Evolutionary conservation across 1,284 basidiomycete genomes (phyloP).

Genomic region (Cronartium quercuum): DNA sequence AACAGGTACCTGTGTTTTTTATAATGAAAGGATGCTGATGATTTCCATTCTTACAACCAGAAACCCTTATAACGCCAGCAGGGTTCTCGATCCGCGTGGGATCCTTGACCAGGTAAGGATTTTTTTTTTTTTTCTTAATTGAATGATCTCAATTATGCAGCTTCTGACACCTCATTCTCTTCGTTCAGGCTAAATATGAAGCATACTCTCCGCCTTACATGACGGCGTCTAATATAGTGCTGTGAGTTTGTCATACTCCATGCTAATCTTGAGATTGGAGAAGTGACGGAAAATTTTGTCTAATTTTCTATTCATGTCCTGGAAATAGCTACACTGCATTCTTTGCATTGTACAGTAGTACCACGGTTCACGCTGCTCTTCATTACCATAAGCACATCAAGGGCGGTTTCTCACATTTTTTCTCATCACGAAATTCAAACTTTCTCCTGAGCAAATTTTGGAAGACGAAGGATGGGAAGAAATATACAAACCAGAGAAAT

Average conservation of each 20-base stretch:
- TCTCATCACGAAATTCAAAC: background rate
- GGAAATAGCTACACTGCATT: conserved; percentile 48
- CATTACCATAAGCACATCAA: conserved; percentile 52
- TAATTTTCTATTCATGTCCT: no score
- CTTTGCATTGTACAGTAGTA: conserved; percentile 50
- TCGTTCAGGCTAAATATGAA: conserved; percentile 39
- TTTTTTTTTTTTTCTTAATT: no score
- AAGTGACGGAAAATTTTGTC: no score
- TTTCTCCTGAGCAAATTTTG: background rate
- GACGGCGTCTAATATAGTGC: conserved; percentile 25
- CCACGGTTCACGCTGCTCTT: conserved; percentile 50
- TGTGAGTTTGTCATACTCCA: conserved; percentile 36
- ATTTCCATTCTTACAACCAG: background rate
- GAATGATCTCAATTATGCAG: no score
- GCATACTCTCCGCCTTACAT: conserved; percentile 45
- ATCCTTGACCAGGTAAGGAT: conserved; percentile 27
- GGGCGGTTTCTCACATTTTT: conserved; percentile 46
- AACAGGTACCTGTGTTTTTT: background rate
- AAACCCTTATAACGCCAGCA: conserved; percentile 16
- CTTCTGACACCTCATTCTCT: conserved; percentile 3
- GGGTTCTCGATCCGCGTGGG: conserved; percentile 11
- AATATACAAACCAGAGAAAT: conserved; percentile 33
- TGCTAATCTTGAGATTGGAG: no score
- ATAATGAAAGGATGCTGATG: background rate
- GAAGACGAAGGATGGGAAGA: background rate